phyloP scores from a whole-genome alignment of 2,329 filamentous ascomycete genomes.

The Coniochaeta sp. region DNA sequence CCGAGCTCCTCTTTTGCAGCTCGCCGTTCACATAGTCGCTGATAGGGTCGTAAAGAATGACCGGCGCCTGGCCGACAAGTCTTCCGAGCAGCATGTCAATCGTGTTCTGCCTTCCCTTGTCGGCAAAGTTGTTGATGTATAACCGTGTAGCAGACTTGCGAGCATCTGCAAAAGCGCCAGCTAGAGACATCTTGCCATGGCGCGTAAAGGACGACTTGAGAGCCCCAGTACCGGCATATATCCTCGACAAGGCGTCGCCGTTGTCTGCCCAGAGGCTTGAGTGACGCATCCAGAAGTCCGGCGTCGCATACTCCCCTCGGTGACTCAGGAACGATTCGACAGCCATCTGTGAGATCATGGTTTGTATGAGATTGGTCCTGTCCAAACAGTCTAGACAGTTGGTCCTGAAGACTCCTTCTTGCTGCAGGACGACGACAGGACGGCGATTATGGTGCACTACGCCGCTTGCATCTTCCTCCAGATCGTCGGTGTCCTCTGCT shows the following conservation, averaged over 20 bases:
- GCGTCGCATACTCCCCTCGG: conserved; percentile 57
- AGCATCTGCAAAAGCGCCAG: conserved; percentile 88
- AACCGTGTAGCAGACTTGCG: conserved; percentile 89
- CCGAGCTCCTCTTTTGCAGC: conserved; percentile 56
- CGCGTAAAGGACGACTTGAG: conserved; percentile 93
- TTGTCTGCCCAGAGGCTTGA: conserved; percentile 96
- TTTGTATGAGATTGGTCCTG: conserved; percentile 92
- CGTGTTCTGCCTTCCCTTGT: conserved; percentile 86
- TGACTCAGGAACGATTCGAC: conserved; percentile 77
- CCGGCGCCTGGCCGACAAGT: conserved; percentile 72
- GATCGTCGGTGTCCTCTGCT: conserved; percentile 61
- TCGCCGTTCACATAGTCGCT: conserved; percentile 83
- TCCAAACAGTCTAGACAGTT: conserved; percentile 97
- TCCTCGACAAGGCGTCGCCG: conserved; percentile 86
- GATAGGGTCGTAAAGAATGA: conserved; percentile 86
- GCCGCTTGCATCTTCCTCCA: conserved; percentile 29
- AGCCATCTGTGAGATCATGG: conserved; percentile 89
- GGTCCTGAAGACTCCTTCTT: conserved; percentile 91
- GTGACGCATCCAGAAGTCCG: conserved; percentile 88
- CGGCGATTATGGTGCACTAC: conserved; percentile 26
- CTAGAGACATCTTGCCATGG: conserved; percentile 90
- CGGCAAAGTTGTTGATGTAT: conserved; percentile 96
- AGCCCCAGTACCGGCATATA: conserved; percentile 93
- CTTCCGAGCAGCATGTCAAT: conserved; percentile 89
- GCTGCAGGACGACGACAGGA: conserved; percentile 69